Evolutionary conservation across 331 rosid genomes (phyloP), one percentile per base, ranked within the genome.

Genomic region (Quercus tomentella): DNA sequence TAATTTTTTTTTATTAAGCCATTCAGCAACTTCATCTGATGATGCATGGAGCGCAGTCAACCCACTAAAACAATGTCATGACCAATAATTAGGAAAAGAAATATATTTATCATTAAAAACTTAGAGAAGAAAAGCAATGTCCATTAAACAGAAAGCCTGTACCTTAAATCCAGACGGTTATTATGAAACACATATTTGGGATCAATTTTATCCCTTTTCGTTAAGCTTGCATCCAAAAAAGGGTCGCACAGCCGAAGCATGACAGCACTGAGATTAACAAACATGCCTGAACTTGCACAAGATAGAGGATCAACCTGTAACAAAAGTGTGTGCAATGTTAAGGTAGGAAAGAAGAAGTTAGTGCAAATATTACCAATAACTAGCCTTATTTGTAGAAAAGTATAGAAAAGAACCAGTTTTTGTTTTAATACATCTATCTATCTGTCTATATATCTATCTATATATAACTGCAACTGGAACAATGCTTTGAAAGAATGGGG

Each of bases 211-310:
- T 90, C 97, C 83, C 89, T 88, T 90, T 96, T 96, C 6, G 92
- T 88, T 82, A 92, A 79, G 82, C 81, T 96, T 79, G 92, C 94
- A 84, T 96, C 98, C 58, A 96, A 80, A 87, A 96, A 96, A 16
- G 99, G 99, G 70, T 96, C 99, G 49, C 98, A 96, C 49, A 96
- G 95, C 56, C 90, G 91, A 80, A 96, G 92, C 99, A 96, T 93
- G 67, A 96, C 97, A 74, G 94, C 92, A 87, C 99, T 92, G 70
- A 96, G 97, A 92, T 86, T 96, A 68, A 96, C 97, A 87, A 96
- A 96, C 92, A 91, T 96, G 91, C 99, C 99, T 56, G 99, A 96
- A 89, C 99, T 96, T 75, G 99, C 99, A 89, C 92, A 90, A 61
- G 98, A 85, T 75, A 92, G 79, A 79, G 89, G 94, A 81, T 96